These are phyloP conservation scores for Maudiozyma humilis DNA, from an alignment of 1,139 yeast species.

Conservation along the genomic window DNA sequence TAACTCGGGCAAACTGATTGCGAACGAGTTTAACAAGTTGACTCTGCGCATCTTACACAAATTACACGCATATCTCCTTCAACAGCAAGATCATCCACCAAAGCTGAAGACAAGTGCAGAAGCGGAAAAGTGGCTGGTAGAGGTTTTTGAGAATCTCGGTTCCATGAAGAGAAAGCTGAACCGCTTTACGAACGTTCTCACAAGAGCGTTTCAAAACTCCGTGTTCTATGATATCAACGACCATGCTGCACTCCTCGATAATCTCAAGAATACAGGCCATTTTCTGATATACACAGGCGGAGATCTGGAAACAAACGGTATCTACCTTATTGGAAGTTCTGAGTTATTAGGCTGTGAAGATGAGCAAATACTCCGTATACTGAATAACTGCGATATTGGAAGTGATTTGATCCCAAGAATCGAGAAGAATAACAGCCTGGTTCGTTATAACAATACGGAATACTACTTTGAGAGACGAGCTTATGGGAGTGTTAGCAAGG, in stretches of 20 bases:
- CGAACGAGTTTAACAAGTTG: slow-evolving; percentile 62
- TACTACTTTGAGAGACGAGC: background rate
- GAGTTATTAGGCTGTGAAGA: slow-evolving; percentile 33
- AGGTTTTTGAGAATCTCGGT: slow-evolving; percentile 77
- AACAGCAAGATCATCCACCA: slow-evolving; percentile 64
- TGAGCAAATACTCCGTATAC: slow-evolving; percentile 31
- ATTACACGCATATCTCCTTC: slow-evolving; percentile 59
- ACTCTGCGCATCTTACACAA: slow-evolving; percentile 63
- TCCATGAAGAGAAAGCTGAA: slow-evolving; percentile 76
- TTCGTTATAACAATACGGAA: slow-evolving; percentile 24
- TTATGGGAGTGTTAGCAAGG: background rate
- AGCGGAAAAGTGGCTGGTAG: slow-evolving; percentile 70
- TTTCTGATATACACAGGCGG: slow-evolving; percentile 68
- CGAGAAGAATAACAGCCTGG: slow-evolving; percentile 27
- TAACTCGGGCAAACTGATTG: slow-evolving; percentile 76
- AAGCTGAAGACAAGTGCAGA: slow-evolving; percentile 45
- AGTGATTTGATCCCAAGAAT: slow-evolving; percentile 31
- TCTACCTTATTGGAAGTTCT: slow-evolving; percentile 33
- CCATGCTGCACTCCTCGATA: slow-evolving; percentile 42
- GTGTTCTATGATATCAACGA: slow-evolving; percentile 58
- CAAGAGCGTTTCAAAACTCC: slow-evolving; percentile 69
- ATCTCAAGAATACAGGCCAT: slow-evolving; percentile 59
- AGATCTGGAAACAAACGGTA: slow-evolving; percentile 63
- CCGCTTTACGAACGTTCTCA: slow-evolving; percentile 63
- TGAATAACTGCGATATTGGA: slow-evolving; percentile 33